Percentiles rank a stretch among this genome's conserved stretches.
Evolutionary conservation across 23 red algal species (phyloP).

Genomic region (Gracilaria domingensis): DNA sequence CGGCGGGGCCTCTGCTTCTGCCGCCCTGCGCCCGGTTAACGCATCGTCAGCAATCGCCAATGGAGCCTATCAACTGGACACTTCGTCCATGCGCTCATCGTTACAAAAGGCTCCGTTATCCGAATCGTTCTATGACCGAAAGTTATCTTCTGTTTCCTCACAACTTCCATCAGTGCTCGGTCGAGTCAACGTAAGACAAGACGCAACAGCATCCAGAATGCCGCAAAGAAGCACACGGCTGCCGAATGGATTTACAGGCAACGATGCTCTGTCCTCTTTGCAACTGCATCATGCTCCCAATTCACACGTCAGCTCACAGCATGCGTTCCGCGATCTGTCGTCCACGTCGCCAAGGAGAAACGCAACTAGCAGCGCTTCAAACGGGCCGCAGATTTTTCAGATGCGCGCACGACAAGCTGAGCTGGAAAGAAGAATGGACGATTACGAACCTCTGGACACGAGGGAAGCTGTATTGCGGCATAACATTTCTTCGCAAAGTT

Average conservation of each 20-base stretch:
- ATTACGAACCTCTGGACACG: neutral
- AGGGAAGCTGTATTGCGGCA: neutral
- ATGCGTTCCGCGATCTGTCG: constrained; percentile 5
- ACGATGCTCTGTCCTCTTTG: neutral
- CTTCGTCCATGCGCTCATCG: constrained; percentile 11
- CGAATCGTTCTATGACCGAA: constrained; percentile 29
- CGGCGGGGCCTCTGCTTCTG: constrained; percentile 24
- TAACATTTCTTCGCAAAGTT: neutral
- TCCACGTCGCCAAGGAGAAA: neutral
- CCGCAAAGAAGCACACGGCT: constrained; percentile 7
- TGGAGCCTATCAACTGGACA: constrained; percentile 15
- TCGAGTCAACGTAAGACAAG: constrained; percentile 16
- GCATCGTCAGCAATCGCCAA: constrained; percentile 20
- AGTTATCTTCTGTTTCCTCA: neutral
- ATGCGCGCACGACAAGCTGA: neutral
- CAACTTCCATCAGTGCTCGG: neutral
- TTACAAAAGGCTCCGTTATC: constrained; percentile 18
- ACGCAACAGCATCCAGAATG: neutral
- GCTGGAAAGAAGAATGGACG: neutral
- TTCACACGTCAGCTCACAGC: neutral
- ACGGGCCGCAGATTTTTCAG: neutral
- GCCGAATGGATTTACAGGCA: constrained; percentile 1
- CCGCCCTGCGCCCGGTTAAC: constrained; percentile 15
- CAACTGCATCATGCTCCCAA: constrained; percentile 3
- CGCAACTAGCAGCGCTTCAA: neutral